A percentile compares a stretch with the other conserved stretches of the same genome.
Conservation (phyloP, 805 yeast genomes). For the Hanseniaspora clermontiae region DNA sequence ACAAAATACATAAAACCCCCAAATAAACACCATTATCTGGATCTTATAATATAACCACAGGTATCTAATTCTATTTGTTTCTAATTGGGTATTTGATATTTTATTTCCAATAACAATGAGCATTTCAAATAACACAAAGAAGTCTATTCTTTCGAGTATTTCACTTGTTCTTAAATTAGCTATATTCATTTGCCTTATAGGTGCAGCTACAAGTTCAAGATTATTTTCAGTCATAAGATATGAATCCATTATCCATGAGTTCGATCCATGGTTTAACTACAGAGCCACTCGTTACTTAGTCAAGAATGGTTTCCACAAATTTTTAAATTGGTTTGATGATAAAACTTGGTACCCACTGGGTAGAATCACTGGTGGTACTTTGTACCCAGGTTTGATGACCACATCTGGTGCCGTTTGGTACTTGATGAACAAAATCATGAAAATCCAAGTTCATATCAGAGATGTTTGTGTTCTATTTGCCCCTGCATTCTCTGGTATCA, state of each 20-base stretch:
- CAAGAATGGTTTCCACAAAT: slow-evolving; percentile 71
- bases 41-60: background rate
- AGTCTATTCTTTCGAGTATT: slow-evolving; percentile 1
- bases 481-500: slow-evolving; percentile 88
- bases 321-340: slow-evolving; percentile 96
- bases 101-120: background rate
- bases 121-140: background rate
- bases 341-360: slow-evolving; percentile 99
- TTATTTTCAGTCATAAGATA: slow-evolving; percentile 92
- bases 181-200: slow-evolving; percentile 66
- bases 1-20: background rate
- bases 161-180: slow-evolving; percentile 37
- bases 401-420: slow-evolving; percentile 88
- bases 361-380: slow-evolving; percentile 96
- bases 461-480: slow-evolving; percentile 92
- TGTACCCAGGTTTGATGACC: slow-evolving; percentile 97
- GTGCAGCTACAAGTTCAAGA: slow-evolving; percentile 85
- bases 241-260: slow-evolving; percentile 94
- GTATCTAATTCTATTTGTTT: too few species aligned
- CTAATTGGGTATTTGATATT: background rate
- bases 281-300: slow-evolving; percentile 92
- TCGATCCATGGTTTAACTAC: slow-evolving; percentile 93
- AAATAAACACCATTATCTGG: background rate
- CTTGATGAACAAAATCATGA: slow-evolving; percentile 42
- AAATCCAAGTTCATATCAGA: slow-evolving; percentile 84